Evolutionary conservation across 805 yeast genomes (phyloP), one percentile per base, ranked within the genome.

Genomic region (Zygoascus flipseniorum): DNA sequence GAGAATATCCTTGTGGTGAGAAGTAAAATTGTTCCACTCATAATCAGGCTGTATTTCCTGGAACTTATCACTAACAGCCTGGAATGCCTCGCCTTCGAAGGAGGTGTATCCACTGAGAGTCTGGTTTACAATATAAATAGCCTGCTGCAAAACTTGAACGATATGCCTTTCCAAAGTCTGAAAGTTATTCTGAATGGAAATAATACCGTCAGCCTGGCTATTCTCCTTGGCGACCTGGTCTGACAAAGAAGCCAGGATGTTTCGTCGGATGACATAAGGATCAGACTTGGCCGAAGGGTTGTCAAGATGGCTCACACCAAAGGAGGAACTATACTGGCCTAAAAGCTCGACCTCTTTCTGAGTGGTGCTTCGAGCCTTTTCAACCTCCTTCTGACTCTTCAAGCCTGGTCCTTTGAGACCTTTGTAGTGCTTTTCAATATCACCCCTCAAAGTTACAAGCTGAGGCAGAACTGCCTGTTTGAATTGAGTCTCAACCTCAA

Each of bases 201-300:
- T 64, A 28, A 79, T 65, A 41, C 75, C 74, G 53, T 75, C 79
- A 20, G 74, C 65, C 55, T 75, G 76, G 23, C 60, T 58, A 60
- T 78, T 76, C 61, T 79, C 82, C 58, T 71, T 71, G 43, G 63
- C 63, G 31, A 78, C 58, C 63, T 78, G 82, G 31, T 60, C 64
- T 11, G 67, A 69, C 4, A 78, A 73, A 47, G 69, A 64, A 45
- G 64, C 60, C 28, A 69, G 53, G 2, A 74, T 65, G 2, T 55
- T 45, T 51, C 80, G 72, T 59, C 72, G 72, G 45, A 71, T 56
- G 28, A 77, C 59, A 57, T 72, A 78, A 5, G 83, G 83, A 58
- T 78, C 83, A 41, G 65, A 65, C 47, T 65, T 62, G 51, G 69
- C 66, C 32, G 75, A 77, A 8, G 69, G 54, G 51, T 66, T 68